A percentile compares a stretch with the other conserved stretches of the same genome.
Evolutionary conservation across 2,329 filamentous ascomycete genomes (phyloP).

Genomic region (Ophiocordyceps sinensis): DNA sequence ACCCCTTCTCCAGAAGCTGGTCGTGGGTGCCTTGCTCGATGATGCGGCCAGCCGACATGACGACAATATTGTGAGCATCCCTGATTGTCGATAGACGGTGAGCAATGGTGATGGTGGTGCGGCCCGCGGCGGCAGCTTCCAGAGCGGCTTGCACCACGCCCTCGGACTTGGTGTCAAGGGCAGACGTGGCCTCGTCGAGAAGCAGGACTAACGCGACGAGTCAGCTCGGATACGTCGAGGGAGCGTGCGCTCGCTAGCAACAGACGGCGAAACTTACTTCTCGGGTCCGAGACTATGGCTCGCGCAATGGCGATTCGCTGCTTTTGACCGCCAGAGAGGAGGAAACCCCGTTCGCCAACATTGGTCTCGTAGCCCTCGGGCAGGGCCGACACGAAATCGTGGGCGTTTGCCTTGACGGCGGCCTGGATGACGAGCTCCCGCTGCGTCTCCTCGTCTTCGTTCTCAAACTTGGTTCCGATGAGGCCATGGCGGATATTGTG

Average conservation of each 20-base stretch:
- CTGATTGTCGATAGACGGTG: constrained; percentile 91
- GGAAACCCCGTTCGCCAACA: constrained; percentile 87
- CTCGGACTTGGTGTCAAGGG: constrained; percentile 87
- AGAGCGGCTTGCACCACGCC: constrained; percentile 87
- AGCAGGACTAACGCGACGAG: constrained; percentile 45
- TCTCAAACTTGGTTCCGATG: constrained; percentile 67
- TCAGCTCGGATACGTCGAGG: not conserved
- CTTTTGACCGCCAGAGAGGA: constrained; percentile 90
- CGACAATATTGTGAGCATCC: constrained; percentile 89
- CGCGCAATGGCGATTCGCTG: constrained; percentile 91
- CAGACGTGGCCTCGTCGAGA: constrained; percentile 88
- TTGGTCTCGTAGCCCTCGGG: constrained; percentile 87
- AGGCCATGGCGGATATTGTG: constrained; percentile 84
- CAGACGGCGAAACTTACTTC: constrained; percentile 30
- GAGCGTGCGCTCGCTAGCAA: not conserved
- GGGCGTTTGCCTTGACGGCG: constrained; percentile 82
- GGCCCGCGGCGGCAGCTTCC: constrained; percentile 68
- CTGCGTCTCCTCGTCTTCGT: constrained; percentile 50
- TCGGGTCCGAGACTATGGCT: constrained; percentile 81
- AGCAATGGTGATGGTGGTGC: constrained; percentile 92
- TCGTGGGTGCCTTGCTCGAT: constrained; percentile 87
- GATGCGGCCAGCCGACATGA: constrained; percentile 75
- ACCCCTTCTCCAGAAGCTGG: constrained; percentile 52
- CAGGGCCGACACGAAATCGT: constrained; percentile 72
- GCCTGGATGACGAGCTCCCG: constrained; percentile 62